Conservation (phyloP, 139 green algal species). For the Haematococcus sp. region DNA sequence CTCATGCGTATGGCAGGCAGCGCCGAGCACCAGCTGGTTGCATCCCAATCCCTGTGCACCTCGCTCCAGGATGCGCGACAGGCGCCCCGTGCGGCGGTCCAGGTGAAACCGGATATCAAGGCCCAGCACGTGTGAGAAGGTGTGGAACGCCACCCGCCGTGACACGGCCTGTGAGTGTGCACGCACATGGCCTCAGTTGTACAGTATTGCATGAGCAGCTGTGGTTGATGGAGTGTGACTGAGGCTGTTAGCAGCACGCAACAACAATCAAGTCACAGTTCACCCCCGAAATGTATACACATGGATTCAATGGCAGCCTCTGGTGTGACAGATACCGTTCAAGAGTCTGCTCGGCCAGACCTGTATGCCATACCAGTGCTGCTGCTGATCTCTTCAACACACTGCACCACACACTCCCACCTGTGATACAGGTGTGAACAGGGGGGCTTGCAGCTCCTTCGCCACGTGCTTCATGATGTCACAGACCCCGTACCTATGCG, state of each 20-base stretch:
- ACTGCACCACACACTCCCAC: conserved; percentile 20
- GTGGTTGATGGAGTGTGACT: neutral
- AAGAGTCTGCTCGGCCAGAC: too few species aligned
- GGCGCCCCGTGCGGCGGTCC: conserved; percentile 78
- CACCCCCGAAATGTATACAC: too few species aligned
- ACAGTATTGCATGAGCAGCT: conserved; percentile 15
- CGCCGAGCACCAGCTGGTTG: neutral
- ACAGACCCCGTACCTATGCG: conserved; percentile 52
- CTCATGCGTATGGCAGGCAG: neutral
- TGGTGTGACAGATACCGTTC: too few species aligned
- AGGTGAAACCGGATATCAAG: conserved; percentile 87
- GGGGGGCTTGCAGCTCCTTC: conserved; percentile 80
- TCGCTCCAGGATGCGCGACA: conserved; percentile 89
- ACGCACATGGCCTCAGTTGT: too few species aligned
- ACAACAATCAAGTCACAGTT: too few species aligned
- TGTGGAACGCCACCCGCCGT: conserved; percentile 65
- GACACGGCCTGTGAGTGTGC: conserved; percentile 51
- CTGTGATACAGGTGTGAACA: conserved; percentile 84
- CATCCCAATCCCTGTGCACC: conserved; percentile 30
- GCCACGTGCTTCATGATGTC: conserved; percentile 64
- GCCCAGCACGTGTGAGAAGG: conserved; percentile 80
- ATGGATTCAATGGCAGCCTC: too few species aligned
- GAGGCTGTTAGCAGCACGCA: neutral
- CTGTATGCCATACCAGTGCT: too few species aligned
- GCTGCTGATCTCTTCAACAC: too few species aligned